Conservation (phyloP, 805 yeast species). For the Saturnispora serradocipensis region DNA sequence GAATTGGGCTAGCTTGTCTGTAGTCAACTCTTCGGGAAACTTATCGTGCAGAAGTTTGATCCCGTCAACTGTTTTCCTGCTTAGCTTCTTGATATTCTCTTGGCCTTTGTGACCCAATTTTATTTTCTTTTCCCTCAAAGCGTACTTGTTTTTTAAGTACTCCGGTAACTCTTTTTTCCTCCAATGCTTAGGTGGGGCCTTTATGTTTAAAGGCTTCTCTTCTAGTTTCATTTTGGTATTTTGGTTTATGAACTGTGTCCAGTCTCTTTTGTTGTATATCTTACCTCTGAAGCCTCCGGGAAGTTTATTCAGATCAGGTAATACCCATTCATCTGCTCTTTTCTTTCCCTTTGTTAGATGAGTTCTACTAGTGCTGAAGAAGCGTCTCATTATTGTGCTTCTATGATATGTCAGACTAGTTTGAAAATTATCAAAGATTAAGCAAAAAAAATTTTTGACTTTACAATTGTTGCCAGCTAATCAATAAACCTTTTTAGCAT, state of each 20-base stretch:
- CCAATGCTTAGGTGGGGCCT: slow-evolving; percentile 40
- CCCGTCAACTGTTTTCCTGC: slow-evolving; percentile 60
- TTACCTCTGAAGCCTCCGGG: slow-evolving; percentile 29
- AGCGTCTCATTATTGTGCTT: not conserved
- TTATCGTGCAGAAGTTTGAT: slow-evolving; percentile 46
- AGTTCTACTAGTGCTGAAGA: not conserved
- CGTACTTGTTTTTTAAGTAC: slow-evolving; percentile 64
- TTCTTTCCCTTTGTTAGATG: slow-evolving; percentile 2
- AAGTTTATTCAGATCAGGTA: slow-evolving; percentile 27
- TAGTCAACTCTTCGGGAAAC: slow-evolving; percentile 49
- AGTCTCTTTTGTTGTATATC: slow-evolving; percentile 23
- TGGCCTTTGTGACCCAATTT: slow-evolving; percentile 21
- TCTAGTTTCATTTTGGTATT: slow-evolving; percentile 11
- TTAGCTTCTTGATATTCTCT: slow-evolving; percentile 54
- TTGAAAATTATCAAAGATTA: not conserved
- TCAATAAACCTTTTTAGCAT: not conserved
- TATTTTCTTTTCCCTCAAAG: slow-evolving; percentile 52
- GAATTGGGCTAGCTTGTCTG: slow-evolving; percentile 49
- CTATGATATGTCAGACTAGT: not conserved
- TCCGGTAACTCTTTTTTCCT: slow-evolving; percentile 38
- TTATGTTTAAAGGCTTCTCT: slow-evolving; percentile 1
- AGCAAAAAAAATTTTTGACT: not conserved
- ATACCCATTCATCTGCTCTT: slow-evolving; percentile 26
- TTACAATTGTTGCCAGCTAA: not conserved
- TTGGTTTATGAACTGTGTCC: slow-evolving; percentile 19